Conservation (phyloP, 140 eudicot genomes). For the Flaveria floridana region DNA sequence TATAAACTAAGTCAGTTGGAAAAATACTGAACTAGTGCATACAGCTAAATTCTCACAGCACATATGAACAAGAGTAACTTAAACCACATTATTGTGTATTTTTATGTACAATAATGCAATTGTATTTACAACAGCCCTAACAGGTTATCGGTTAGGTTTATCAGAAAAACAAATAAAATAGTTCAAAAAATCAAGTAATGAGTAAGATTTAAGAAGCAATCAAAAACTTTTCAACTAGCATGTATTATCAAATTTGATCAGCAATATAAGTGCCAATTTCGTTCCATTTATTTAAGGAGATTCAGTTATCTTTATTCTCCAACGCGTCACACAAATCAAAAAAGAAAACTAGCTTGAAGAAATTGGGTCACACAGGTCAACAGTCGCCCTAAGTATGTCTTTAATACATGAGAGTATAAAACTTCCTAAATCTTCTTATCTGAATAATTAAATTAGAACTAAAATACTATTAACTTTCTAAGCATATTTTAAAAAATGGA, state of each 20-base stretch:
- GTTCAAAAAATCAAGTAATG: neutral
- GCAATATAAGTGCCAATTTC: neutral
- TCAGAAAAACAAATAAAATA: neutral
- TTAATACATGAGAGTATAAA: neutral
- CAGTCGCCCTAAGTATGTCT: neutral
- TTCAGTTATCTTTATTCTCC: neutral
- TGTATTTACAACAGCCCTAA: neutral
- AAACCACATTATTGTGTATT: neutral
- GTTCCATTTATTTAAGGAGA: neutral
- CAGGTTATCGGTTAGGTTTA: neutral
- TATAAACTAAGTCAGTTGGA: neutral
- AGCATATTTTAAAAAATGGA: neutral
- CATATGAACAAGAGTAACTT: constrained; percentile 14
- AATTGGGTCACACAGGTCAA: neutral
- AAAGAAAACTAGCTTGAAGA: neutral
- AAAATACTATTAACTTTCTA: neutral
- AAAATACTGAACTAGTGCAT: constrained; percentile 1
- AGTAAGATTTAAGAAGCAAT: constrained; percentile 2
- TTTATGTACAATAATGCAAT: neutral
- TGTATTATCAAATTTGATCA: neutral
- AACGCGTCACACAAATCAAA: neutral
- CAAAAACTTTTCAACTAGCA: constrained; percentile 10
- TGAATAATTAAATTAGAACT: neutral
- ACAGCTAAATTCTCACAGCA: constrained; percentile 6
- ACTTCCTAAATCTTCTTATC: neutral